phyloP scores from a whole-genome alignment of 2,329 filamentous ascomycete genomes.

The Pseudodiploospora longispora region DNA sequence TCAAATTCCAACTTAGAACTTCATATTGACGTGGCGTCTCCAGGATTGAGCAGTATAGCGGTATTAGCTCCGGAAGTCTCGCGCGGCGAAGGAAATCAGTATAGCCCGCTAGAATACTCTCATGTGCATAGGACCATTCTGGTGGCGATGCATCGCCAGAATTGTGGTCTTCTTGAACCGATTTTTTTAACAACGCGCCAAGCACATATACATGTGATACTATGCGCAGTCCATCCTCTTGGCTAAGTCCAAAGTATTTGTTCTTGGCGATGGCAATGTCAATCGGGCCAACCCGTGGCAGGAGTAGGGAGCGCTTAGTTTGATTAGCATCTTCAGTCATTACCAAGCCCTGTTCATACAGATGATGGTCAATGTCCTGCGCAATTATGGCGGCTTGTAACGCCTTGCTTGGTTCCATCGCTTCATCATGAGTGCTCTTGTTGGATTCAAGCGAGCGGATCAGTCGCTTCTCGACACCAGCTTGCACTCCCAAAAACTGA shows the following conservation, averaged over 20 bases:
- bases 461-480: conserved; percentile 48
- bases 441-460: conserved; percentile 52
- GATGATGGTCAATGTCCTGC: conserved; percentile 48
- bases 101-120: conserved; percentile 75
- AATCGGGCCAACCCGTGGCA: conserved; percentile 15
- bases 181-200: conserved; percentile 47
- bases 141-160: conserved; percentile 11
- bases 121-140: conserved; percentile 41
- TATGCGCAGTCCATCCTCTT: conserved; percentile 59
- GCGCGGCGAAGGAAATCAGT: conserved; percentile 68
- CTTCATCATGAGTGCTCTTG: conserved; percentile 47
- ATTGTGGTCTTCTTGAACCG: conserved; percentile 39
- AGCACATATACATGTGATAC: conserved; percentile 59
- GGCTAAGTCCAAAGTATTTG: conserved; percentile 46
- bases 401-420: conserved; percentile 60
- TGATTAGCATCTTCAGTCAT: conserved; percentile 18
- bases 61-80: conserved; percentile 69
- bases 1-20: conserved; percentile 68
- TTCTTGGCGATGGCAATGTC: conserved; percentile 29
- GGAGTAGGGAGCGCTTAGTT: conserved; percentile 16
- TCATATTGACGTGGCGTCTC: conserved; percentile 55
- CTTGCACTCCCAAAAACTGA: conserved; percentile 50
- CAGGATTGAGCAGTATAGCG: conserved; percentile 80
- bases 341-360: conserved; percentile 49
- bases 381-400: conserved; percentile 70